Percentiles rank a stretch among this genome's conserved stretches.
These are phyloP conservation scores for Melaleuca quinquenervia DNA, from an alignment of 345 rosid genomes.

Conservation along the genomic window DNA sequence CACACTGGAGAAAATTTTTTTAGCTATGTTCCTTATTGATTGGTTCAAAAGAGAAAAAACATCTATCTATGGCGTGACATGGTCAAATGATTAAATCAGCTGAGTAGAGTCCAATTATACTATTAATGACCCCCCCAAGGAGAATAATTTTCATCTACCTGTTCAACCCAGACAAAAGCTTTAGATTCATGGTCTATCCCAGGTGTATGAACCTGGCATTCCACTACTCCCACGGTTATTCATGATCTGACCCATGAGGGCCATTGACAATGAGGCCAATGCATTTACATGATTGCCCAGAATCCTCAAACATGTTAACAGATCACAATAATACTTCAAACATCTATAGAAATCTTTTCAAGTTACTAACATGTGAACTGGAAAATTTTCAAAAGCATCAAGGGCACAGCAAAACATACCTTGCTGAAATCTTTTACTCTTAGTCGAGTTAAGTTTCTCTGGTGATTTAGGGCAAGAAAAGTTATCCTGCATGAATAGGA, in stretches of 20 bases:
- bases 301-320: not conserved
- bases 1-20: not conserved
- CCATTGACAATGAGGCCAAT: not conserved
- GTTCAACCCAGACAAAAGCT: not conserved
- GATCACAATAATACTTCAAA: not conserved
- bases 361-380: not conserved
- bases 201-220: not conserved
- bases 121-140: not conserved
- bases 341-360: not conserved
- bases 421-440: conserved; percentile 42
- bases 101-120: not conserved
- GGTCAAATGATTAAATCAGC: not conserved
- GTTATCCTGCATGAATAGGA: conserved; percentile 39
- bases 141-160: not conserved
- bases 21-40: not conserved
- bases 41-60: not conserved
- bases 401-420: conserved; percentile 13
- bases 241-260: not conserved
- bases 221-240: not conserved
- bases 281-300: not conserved
- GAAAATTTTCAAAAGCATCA: not conserved
- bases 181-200: not conserved
- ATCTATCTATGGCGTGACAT: not conserved
- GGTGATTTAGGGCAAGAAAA: conserved; percentile 85
- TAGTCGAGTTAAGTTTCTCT: conserved; percentile 54